phyloP scores from a whole-genome alignment of 768 basidiomycete genomes.

The Pleurotus tuoliensis region DNA sequence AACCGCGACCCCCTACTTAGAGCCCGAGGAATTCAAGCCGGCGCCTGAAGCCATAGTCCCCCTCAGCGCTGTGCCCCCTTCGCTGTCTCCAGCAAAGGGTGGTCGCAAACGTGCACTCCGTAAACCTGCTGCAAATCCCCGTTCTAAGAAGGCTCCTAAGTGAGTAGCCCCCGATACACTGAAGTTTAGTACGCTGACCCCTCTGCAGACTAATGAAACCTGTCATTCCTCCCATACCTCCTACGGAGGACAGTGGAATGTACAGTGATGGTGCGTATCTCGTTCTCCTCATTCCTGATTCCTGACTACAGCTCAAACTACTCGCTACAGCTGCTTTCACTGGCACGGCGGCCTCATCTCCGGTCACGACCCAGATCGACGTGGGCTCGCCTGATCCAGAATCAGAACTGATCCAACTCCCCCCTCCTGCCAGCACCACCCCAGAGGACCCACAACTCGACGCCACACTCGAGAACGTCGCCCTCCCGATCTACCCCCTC shows the following conservation, averaged over 20 bases:
- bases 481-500: constrained; percentile 72
- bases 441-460: constrained; percentile 52
- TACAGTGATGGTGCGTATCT: constrained; percentile 6
- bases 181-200: neutral
- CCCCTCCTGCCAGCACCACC: constrained; percentile 18
- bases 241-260: neutral
- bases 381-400: constrained; percentile 44
- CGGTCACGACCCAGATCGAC: constrained; percentile 47
- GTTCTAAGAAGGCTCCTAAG: constrained; percentile 7
- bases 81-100: constrained; percentile 6
- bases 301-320: constrained; percentile 4
- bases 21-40: constrained; percentile 24
- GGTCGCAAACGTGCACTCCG: constrained; percentile 1
- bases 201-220: neutral
- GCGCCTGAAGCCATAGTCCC: constrained; percentile 7
- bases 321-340: constrained; percentile 39
- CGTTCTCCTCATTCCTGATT: neutral
- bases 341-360: constrained; percentile 72
- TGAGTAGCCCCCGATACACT: neutral
- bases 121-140: neutral
- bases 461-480: constrained; percentile 50
- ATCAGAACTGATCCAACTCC: constrained; percentile 8
- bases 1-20: constrained; percentile 32
- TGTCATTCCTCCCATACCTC: neutral
- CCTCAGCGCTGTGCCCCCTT: constrained; percentile 10